phyloP scores from a whole-genome alignment of 2,329 filamentous ascomycete genomes.

The Aspergillus sergii region DNA sequence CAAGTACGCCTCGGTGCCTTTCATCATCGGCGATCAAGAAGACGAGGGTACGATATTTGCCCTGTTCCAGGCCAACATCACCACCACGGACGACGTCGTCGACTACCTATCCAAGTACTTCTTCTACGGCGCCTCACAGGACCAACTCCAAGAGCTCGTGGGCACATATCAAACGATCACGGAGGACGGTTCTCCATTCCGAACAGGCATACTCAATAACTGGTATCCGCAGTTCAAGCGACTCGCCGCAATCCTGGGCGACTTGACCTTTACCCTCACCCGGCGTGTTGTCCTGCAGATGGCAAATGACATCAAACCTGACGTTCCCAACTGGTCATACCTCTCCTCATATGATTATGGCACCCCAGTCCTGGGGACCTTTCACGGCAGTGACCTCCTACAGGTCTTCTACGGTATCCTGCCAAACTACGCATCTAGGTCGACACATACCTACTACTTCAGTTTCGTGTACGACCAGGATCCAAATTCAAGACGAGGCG shows the following conservation, averaged over 20 bases:
- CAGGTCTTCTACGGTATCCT: slow-evolving; percentile 68
- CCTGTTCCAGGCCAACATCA: slow-evolving; percentile 70
- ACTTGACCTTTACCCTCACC: slow-evolving; percentile 72
- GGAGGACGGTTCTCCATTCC: slow-evolving; percentile 69
- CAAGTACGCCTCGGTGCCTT: slow-evolving; percentile 61
- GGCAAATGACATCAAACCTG: slow-evolving; percentile 52
- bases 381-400: slow-evolving; percentile 71
- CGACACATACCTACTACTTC: slow-evolving; percentile 70
- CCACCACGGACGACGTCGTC: slow-evolving; percentile 59
- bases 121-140: slow-evolving; percentile 60
- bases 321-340: slow-evolving; percentile 73
- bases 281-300: slow-evolving; percentile 65
- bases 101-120: slow-evolving; percentile 63
- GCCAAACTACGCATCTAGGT: slow-evolving; percentile 62
- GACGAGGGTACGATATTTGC: slow-evolving; percentile 78
- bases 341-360: slow-evolving; percentile 72
- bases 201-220: slow-evolving; percentile 69
- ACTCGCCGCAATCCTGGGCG: slow-evolving; percentile 73
- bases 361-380: slow-evolving; percentile 72
- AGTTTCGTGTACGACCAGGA: slow-evolving; percentile 72
- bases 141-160: slow-evolving; percentile 60
- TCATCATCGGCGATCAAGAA: slow-evolving; percentile 74
- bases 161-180: slow-evolving; percentile 62
- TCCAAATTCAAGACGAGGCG: slow-evolving; percentile 61
- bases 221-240: slow-evolving; percentile 78